Percentiles rank a stretch among this genome's conserved stretches.
These are phyloP conservation scores for Penicillium griseofulvum DNA, from an alignment of 2,329 filamentous ascomycete genomes.

Conservation along the genomic window DNA sequence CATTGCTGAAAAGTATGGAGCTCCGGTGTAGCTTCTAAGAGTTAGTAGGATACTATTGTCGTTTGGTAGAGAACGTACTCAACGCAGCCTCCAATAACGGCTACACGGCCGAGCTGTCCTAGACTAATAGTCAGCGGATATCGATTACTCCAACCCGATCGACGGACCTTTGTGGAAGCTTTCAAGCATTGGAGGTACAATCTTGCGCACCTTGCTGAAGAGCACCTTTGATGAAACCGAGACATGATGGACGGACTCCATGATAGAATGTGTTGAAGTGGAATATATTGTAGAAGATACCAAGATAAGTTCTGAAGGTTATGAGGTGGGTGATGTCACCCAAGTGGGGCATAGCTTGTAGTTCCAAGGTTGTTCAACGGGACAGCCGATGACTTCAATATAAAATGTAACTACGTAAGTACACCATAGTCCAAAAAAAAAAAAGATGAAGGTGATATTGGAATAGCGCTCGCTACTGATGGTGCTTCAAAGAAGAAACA, in stretches of 20 bases:
- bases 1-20: constrained; percentile 97
- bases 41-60: constrained; percentile 10
- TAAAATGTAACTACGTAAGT: background rate
- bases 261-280: constrained; percentile 12
- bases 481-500: constrained; percentile 12
- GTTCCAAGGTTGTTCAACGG: background rate
- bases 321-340: constrained; percentile 35
- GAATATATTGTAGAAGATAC: background rate
- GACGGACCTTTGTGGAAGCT: constrained; percentile 87
- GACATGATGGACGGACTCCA: constrained; percentile 47
- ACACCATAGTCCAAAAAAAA: background rate
- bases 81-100: constrained; percentile 89
- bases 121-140: constrained; percentile 6
- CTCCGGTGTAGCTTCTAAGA: constrained; percentile 71
- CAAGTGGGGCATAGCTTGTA: constrained; percentile 26
- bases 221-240: constrained; percentile 70
- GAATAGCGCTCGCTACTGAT: constrained; percentile 21
- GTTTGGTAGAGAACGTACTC: constrained; percentile 50
- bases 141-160: background rate
- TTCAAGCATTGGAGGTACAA: constrained; percentile 92
- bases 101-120: constrained; percentile 91
- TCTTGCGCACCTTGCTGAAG: constrained; percentile 76
- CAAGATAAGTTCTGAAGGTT: background rate
- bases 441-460: constrained; percentile 23
- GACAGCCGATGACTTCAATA: background rate